phyloP scores from a whole-genome alignment of 176 grass and related monocot genomes.

The Triticum timopheevii region DNA sequence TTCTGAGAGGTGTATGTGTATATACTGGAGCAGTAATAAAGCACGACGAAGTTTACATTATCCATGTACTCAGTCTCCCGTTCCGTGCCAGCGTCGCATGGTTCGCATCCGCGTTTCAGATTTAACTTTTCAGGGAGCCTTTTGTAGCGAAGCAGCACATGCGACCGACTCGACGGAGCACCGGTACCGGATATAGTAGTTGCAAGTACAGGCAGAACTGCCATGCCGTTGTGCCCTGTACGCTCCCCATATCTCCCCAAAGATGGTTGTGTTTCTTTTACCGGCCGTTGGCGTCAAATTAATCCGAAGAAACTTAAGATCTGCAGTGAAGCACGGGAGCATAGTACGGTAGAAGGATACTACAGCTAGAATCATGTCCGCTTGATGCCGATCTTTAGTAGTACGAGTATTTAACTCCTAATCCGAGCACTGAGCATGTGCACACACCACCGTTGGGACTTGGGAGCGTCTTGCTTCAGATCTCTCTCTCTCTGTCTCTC shows the following conservation, averaged over 20 bases:
- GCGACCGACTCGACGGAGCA: neutral
- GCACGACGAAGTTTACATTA: neutral
- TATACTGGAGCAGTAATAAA: neutral
- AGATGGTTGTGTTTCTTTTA: neutral
- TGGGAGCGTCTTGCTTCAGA: constrained; percentile 22
- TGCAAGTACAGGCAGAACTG: constrained; percentile 4
- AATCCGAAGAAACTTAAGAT: neutral
- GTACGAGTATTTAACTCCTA: neutral
- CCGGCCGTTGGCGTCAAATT: neutral
- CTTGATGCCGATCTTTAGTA: neutral
- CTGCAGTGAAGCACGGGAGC: constrained; percentile 1
- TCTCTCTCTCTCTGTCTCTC: neutral
- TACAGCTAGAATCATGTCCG: neutral
- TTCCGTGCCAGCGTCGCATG: constrained; percentile 31
- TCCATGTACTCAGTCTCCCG: neutral
- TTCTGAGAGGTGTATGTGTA: neutral
- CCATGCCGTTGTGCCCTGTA: constrained; percentile 13
- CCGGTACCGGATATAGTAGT: neutral
- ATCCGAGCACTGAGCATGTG: constrained; percentile 29
- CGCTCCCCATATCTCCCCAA: constrained; percentile 21
- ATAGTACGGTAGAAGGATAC: neutral
- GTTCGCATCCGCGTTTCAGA: constrained; percentile 2
- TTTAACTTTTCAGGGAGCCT: neutral
- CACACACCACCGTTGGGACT: constrained; percentile 27
- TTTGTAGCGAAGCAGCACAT: neutral